Conservation (phyloP, 2,329 filamentous ascomycete species). For the Albophoma yamanashiensis region DNA sequence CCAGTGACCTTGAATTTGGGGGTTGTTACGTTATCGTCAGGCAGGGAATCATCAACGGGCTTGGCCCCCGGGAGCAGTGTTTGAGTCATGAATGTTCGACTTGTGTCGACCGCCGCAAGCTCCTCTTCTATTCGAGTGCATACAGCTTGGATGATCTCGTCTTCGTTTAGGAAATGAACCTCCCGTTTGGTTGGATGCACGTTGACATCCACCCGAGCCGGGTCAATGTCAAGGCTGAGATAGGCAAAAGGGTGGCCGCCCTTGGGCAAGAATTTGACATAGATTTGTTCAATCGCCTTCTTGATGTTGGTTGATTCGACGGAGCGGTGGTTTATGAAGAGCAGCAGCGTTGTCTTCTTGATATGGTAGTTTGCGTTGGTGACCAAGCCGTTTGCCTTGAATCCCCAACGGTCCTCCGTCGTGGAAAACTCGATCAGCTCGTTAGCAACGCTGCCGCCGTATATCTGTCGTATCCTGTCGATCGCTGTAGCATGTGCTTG, state of each 20-base stretch:
- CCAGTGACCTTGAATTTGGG: constrained; percentile 23
- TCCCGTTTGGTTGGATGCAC: constrained; percentile 95
- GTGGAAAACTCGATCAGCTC: constrained; percentile 72
- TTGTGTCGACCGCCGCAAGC: constrained; percentile 81
- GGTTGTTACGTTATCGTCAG: constrained; percentile 16
- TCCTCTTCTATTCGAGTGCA: constrained; percentile 70
- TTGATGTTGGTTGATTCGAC: constrained; percentile 86
- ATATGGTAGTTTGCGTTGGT: constrained; percentile 93
- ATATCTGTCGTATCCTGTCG: constrained; percentile 83
- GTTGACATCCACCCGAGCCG: constrained; percentile 88
- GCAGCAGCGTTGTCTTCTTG: constrained; percentile 75
- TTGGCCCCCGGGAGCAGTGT: constrained; percentile 66
- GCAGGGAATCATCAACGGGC: constrained; percentile 11
- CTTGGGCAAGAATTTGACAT: constrained; percentile 79
- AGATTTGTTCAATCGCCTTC: constrained; percentile 85
- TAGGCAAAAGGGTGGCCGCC: constrained; percentile 92
- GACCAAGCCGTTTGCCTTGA: constrained; percentile 68
- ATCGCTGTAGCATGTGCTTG: constrained; percentile 59
- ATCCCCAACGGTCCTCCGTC: constrained; percentile 69
- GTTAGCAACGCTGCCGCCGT: constrained; percentile 75
- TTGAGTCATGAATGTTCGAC: constrained; percentile 89
- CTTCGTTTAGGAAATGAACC: constrained; percentile 95
- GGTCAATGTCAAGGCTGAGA: constrained; percentile 84
- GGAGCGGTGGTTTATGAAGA: constrained; percentile 94
- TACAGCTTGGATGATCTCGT: constrained; percentile 83